Conservation (phyloP, 495 filamentous ascomycete genomes). For the Sabuloglossum arenarium region DNA sequence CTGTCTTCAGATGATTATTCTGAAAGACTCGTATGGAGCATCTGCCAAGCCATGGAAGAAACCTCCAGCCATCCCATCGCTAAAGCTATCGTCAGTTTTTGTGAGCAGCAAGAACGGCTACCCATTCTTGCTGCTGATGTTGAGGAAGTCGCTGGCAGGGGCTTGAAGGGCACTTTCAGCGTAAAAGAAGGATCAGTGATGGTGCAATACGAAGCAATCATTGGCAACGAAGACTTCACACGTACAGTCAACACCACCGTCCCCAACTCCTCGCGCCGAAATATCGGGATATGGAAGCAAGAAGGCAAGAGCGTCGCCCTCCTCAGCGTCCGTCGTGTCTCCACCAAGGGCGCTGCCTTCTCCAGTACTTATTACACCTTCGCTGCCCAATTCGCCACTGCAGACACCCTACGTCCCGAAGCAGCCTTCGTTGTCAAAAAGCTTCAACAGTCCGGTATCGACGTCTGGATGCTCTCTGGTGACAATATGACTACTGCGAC, state of each 20-base stretch:
- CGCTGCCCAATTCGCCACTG: slow-evolving; percentile 31
- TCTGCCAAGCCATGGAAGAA: slow-evolving; percentile 51
- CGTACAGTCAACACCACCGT: neutral
- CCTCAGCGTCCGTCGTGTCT: slow-evolving; percentile 27
- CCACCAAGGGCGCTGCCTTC: slow-evolving; percentile 6
- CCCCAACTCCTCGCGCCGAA: slow-evolving; percentile 13
- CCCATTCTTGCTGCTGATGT: slow-evolving; percentile 26
- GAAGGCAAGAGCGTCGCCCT: slow-evolving; percentile 57
- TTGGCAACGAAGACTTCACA: slow-evolving; percentile 71
- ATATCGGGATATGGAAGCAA: slow-evolving; percentile 43
- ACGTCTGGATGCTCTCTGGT: slow-evolving; percentile 84
- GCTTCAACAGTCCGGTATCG: slow-evolving; percentile 43
- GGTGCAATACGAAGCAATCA: slow-evolving; percentile 38
- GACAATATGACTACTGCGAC: slow-evolving; percentile 51
- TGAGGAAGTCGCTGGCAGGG: slow-evolving; percentile 63
- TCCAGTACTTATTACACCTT: slow-evolving; percentile 16
- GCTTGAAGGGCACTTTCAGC: slow-evolving; percentile 49
- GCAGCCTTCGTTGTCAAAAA: slow-evolving; percentile 40
- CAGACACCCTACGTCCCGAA: slow-evolving; percentile 65
- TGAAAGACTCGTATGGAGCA: slow-evolving; percentile 22
- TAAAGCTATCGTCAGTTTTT: slow-evolving; percentile 55
- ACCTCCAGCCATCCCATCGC: slow-evolving; percentile 77
- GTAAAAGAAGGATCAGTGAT: slow-evolving; percentile 7
- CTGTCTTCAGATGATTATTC: slow-evolving; percentile 22
- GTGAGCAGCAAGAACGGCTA: slow-evolving; percentile 21